Evolutionary conservation across 495 filamentous ascomycete genomes (phyloP).

Genomic region (Hypoxylon fuscum): DNA sequence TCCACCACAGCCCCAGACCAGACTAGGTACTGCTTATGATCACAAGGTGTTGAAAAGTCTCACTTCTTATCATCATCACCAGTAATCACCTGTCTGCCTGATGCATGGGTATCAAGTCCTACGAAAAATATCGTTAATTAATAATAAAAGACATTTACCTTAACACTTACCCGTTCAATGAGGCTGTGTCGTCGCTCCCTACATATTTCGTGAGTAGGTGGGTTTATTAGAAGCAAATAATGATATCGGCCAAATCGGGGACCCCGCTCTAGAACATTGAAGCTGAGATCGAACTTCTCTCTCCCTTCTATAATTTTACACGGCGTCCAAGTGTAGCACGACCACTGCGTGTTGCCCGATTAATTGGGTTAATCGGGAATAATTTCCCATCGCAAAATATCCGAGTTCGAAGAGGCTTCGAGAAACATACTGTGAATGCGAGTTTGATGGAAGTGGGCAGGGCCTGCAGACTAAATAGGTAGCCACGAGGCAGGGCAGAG

Average conservation of each 20-base stretch:
- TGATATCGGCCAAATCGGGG: slow-evolving; percentile 18
- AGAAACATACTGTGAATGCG: slow-evolving; percentile 9
- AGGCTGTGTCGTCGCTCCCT: not conserved
- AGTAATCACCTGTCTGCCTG: slow-evolving; percentile 31
- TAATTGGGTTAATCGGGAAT: too few relatives aligned
- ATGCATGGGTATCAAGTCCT: slow-evolving; percentile 2
- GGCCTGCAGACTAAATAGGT: slow-evolving; percentile 31
- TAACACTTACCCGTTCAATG: not conserved
- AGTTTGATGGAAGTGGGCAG: not conserved
- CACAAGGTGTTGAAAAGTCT: slow-evolving; percentile 38
- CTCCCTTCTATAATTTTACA: too few relatives aligned
- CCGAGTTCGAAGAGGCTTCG: slow-evolving; percentile 14
- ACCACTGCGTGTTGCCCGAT: not conserved
- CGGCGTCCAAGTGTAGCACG: slow-evolving; percentile 17
- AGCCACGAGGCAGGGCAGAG: slow-evolving; percentile 28
- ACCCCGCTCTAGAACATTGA: slow-evolving; percentile 31
- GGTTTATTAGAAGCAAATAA: not conserved
- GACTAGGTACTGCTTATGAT: slow-evolving; percentile 20
- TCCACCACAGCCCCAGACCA: slow-evolving; percentile 32
- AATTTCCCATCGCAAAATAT: not conserved
- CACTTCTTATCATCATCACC: slow-evolving; percentile 28
- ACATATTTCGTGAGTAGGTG: not conserved
- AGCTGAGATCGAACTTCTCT: slow-evolving; percentile 29
- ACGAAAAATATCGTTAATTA: not conserved
- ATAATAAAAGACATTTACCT: not conserved